Base-by-base conservation (phyloP, 2,329 filamentous ascomycete species). In the Colletotrichum aenigma region DNA sequence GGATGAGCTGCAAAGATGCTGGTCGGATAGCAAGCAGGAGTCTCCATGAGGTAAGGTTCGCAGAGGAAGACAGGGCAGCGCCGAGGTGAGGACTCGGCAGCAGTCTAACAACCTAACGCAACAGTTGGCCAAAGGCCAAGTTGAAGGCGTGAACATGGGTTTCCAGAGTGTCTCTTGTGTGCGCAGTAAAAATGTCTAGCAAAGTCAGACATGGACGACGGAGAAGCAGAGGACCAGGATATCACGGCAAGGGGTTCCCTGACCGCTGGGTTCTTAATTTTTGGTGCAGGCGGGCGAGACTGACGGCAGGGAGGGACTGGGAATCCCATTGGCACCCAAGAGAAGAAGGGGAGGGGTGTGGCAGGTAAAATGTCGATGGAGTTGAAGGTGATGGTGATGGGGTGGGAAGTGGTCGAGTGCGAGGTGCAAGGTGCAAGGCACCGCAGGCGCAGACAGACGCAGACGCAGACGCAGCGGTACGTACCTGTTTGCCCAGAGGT, bases 401-500 rank as follows among this genome's bases (percentile, higher is more conserved):
- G 67, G 66, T 71, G 71, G 77, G 69, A 77, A 75, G 78, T 77
- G 72, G 70, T 75, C 70, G 65, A 66, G 76, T 74, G 64, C 66
- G 70, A 36, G 34, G 66, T 71, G 64, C 64, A 43, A 36, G 34
- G 66, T 71, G 52, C 28, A 67, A 30, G 55, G 48, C 36, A 32
- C 12, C 32, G 66, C 24, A 68, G 43, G 3, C 38, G 64, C 64
- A 68, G 32, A 60, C 66, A 43, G 34, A 13, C n/a, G 58, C 67
- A 61, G 16, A 21, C 12, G n/a, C 56, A 18, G 38, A 67, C 26
- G 18, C 43, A 34, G 55, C 43, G 43, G 66, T 69, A 48, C 66
- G 66, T 69, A 48, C 30, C 48, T 12, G 21, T 18, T 36, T 66
- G 38, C 28, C 34, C 43, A 52, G 43, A 52, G 43, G 43, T 66